These are phyloP conservation scores for Crithidia bombi DNA, from an alignment of 208 protist species.

Conservation along the genomic window DNA sequence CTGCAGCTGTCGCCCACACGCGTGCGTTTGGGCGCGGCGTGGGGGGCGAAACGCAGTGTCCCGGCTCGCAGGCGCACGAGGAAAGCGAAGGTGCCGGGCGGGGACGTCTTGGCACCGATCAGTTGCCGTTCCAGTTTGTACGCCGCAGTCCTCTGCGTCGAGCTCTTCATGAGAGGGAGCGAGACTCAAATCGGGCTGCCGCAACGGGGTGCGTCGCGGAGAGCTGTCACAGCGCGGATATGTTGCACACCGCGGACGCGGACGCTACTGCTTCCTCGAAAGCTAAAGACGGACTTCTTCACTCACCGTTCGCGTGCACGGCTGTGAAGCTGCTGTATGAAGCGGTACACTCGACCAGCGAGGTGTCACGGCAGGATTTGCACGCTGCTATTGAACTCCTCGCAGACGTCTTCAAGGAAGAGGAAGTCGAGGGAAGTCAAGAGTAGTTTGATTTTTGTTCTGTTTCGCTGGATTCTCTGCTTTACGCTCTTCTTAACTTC, in stretches of 20 bases:
- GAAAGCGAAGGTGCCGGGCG: not conserved
- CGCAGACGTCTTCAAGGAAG: constrained; percentile 39
- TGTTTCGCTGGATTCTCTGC: not conserved
- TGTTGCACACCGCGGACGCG: not conserved
- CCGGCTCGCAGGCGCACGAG: not conserved
- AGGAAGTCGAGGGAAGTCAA: not conserved
- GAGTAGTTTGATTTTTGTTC: not conserved
- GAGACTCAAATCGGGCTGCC: too few relatives aligned
- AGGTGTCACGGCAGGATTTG: constrained; percentile 50
- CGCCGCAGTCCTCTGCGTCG: constrained; percentile 6
- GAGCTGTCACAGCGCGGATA: not conserved
- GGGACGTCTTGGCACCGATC: constrained; percentile 23
- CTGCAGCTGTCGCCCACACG: not conserved
- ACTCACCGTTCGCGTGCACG: constrained; percentile 37
- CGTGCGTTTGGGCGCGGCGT: not conserved
- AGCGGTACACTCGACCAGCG: constrained; percentile 25
- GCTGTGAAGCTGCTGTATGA: constrained; percentile 62
- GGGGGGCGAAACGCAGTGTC: not conserved
- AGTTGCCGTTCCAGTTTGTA: constrained; percentile 32
- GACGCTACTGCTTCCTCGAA: not conserved
- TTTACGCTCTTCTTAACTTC: not conserved
- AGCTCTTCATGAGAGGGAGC: not conserved
- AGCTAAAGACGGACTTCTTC: not conserved
- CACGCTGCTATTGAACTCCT: constrained; percentile 46
- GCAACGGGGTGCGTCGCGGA: too few relatives aligned